A percentile compares a stretch with the other conserved stretches of the same genome.
Evolutionary conservation across 2,329 filamentous ascomycete species (phyloP).

Genomic region (Bipolaris gigantea): DNA sequence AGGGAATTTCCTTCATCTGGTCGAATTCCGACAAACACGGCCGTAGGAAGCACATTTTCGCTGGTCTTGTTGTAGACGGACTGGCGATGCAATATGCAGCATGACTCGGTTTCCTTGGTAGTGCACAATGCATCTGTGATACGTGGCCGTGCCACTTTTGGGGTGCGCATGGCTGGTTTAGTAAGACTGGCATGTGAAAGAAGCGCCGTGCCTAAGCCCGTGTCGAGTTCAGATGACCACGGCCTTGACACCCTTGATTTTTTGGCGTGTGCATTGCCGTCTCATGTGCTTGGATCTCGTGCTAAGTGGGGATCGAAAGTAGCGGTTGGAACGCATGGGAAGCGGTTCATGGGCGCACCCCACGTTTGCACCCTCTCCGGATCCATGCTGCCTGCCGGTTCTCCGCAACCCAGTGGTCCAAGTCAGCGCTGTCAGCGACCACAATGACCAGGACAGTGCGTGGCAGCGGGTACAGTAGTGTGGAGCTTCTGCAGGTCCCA

Average conservation of each 20-base stretch:
- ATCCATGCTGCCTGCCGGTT: conserved; percentile 2
- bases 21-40: neutral
- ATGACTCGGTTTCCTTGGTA: neutral
- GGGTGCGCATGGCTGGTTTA: neutral
- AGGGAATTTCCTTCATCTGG: too few species aligned
- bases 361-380: conserved; percentile 17
- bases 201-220: conserved; percentile 2
- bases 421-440: neutral
- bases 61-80: neutral
- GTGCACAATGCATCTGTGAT: neutral
- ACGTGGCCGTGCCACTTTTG: neutral
- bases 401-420: neutral
- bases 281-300: conserved; percentile 23
- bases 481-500: conserved; percentile 17
- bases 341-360: conserved; percentile 4
- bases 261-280: neutral
- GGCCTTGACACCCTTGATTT: conserved; percentile 4
- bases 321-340: conserved; percentile 6
- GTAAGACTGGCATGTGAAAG: conserved; percentile 12
- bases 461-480: conserved; percentile 10
- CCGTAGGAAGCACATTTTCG: neutral
- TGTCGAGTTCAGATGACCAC: neutral
- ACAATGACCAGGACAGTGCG: neutral
- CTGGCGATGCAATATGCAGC: neutral
- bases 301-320: conserved; percentile 9